Base-by-base conservation (phyloP, 2,329 filamentous ascomycete genomes). In the Talaromyces albobiverticillius region DNA sequence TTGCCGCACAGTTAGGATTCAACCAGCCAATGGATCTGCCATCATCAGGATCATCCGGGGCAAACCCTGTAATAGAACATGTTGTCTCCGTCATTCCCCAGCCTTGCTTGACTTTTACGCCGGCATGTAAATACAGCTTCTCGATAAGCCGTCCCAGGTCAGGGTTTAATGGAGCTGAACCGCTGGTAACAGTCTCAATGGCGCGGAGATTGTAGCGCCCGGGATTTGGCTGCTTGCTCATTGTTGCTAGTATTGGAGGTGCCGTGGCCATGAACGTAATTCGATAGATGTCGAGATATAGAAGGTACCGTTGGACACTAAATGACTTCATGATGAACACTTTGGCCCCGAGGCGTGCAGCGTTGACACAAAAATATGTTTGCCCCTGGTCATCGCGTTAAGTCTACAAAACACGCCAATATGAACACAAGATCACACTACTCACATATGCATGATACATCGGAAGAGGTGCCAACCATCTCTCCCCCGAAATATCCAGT, bases 401-500 rank as follows among this genome's bases (percentile, higher is more conserved):
- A 10, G 10, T 29, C 26, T 29, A 29, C 26, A 29, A 6, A n/a
- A n/a, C n/a, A n/a, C n/a, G n/a, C n/a, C n/a, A 29, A 29, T 29
- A 29, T 6, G 5, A 10, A 4, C 36, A 40, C 13, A 20, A 40
- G 18, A 23, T 6, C 41, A 16, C 4, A 14, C 4, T 45, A n/a
- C 41, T 45, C 13, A 40, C 67, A 83, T 86, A 46, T 13, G 85
- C 85, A 66, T 90, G 87, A 63, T 88, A 91, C 74, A 91, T 83
- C 0, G 90, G 90, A 18, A 94, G 75, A 68, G 90, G 88, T 64
- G 84, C 86, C 7, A 92, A 74, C 56, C 70, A 74, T 18, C 70
- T 76, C 62, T 64, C 76, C 59, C 62, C 74, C 9, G 41, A 43
- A 22, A 14, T 8, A 18, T 47, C 45, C 13, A 47, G 18, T 11